Base-by-base conservation (phyloP, 208 protist species). In the Trypanosoma congolense region DNA sequence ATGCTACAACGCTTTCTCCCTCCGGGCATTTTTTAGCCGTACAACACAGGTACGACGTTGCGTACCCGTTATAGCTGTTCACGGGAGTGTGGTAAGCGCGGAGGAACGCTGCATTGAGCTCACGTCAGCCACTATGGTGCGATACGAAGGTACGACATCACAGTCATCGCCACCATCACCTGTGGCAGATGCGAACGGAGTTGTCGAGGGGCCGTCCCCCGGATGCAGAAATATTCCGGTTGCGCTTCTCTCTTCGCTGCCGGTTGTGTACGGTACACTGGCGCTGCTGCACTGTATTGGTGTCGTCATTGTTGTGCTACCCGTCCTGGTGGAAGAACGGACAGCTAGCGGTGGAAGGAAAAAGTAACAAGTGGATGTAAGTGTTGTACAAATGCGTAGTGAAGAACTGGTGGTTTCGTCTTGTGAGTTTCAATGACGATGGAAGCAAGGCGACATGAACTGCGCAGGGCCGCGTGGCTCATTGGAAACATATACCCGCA, bases 151-250 rank as follows among this genome's bases (percentile, higher is more conserved):
- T 2, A 26, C 4, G 14, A 21, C 9, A 26, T 14, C 10, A 12
- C 21, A 4, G 6, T 21, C 33, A 38, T 38, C 12, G 12, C 6
- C 33, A 38, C 12, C 33, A 16, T 12, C 33, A 16, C 33, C 33
- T 12, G 33, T 38, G 12, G 6, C 33, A 12, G 33, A 16, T 38
- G 6, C 12, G 33, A 12, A 38, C 12, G n/a, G 30, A 3, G 21
- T 22, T 41, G 30, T 35, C 21, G 24, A 12, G 22, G 12, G 40
- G 61, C 21, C 51, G 50, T 36, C 18, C 38, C 25, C 0, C 30
- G 59, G 67, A 21, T 92, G 85, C 49, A 18, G 56, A 24, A 55
- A 61, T 40, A 71, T 90, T 42, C 85, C 85, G 10, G 70, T 86
- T 38, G 80, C 72, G 21, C 26, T 79, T 16, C 64, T 93, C 14